Evolutionary conservation across 2,329 filamentous ascomycete genomes (phyloP), one percentile per base, ranked within the genome.

Genomic region (Neoarthrinium moseri): DNA sequence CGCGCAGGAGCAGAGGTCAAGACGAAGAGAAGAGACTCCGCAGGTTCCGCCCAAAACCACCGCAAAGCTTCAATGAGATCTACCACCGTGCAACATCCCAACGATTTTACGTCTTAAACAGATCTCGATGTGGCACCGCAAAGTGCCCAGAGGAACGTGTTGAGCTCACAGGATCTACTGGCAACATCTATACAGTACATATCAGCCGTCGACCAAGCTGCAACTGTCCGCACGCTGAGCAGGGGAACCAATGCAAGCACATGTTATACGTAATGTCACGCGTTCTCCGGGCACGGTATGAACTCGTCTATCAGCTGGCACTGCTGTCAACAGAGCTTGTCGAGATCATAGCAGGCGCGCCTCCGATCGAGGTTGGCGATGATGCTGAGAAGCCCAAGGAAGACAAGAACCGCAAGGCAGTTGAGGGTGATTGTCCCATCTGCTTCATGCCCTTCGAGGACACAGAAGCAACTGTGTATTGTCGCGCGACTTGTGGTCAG

Each of bases 221-320:
- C 58, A 68, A 72, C 39, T 85, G 82, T 49, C 80, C 80, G 1
- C 73, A 83, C 46, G 73, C 71, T 1, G 54, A 48, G 21, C 70
- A 70, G 26, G 77, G 78, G 0, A 72, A 79, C 24, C 79, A 83
- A 50, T 86, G 83, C 73, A 87, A 87, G 56, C 84, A 87, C 53
- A 67, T 83, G 21, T 50, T 85, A 34, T 87, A 82, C 56, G 78
- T 84, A 20, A 70, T 87, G 60, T 67, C 75, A 11, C 72, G 76
- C 15, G 80, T 86, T 2, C 72, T 87, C 26, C 77, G 77, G 37
- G 82, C 79, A 1, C 74, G 72, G 3, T 70, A 68, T 43, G 60
- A 81, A 0, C 63, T 82, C 4, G 72, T 79, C 6, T 86, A 86
- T 54, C 83, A 87, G 57, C 70, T 81, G 5, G 82, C 81, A 1